Percentiles rank a stretch among this genome's conserved stretches.
phyloP scores from a whole-genome alignment of 1,284 basidiomycete species.

The Leccinum cinnamomeum region DNA sequence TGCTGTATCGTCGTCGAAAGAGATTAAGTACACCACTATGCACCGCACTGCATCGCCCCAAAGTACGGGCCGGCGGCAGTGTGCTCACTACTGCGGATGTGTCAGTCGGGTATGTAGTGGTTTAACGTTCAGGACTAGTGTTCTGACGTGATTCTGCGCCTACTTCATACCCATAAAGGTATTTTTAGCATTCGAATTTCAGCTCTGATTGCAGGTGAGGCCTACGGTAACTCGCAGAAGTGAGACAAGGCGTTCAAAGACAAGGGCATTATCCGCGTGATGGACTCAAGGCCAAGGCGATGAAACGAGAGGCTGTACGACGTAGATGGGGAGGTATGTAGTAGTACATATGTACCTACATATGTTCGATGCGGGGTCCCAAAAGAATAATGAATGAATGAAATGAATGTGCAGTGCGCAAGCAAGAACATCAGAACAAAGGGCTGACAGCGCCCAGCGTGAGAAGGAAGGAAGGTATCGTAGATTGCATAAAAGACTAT shows the following conservation, averaged over 20 bases:
- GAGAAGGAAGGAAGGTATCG: constrained; percentile 15
- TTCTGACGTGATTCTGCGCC: no score
- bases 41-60: no score
- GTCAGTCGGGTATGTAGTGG: no score
- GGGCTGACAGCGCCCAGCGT: constrained; percentile 4
- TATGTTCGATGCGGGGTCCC: constrained; percentile 16
- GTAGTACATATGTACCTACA: constrained; percentile 11
- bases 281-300: constrained; percentile 13
- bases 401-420: constrained; percentile 13
- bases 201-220: background rate
- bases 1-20: background rate
- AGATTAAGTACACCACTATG: constrained; percentile 42
- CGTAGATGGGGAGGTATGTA: constrained; percentile 4
- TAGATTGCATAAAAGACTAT: constrained; percentile 18
- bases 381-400: constrained; percentile 22
- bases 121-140: no score
- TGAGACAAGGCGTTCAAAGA: background rate
- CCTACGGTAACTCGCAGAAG: background rate
- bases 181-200: background rate
- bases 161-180: no score
- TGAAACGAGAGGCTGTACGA: constrained; percentile 3
- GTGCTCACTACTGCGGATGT: no score
- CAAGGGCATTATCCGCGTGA: constrained; percentile 1
- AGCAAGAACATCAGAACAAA: background rate
- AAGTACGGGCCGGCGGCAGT: no score